These are phyloP conservation scores for Plasmodium gallinaceum DNA, from an alignment of 169 alveolate genomes.

Conservation along the genomic window DNA sequence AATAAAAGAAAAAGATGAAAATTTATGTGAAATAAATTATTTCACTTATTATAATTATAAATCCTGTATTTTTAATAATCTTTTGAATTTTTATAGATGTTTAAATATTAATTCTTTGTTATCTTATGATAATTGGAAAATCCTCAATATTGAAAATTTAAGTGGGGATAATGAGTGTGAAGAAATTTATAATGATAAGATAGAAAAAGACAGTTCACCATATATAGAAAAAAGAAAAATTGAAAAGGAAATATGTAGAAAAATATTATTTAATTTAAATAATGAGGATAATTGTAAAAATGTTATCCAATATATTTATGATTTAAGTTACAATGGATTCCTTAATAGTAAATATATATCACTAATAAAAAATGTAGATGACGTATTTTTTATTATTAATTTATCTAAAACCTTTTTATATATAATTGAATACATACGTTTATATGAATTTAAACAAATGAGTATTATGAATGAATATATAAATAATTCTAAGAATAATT, in stretches of 20 bases:
- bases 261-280: slow-evolving; percentile 26
- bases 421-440: neutral
- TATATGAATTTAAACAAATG: neutral
- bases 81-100: slow-evolving; percentile 17
- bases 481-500: neutral
- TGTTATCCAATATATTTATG: slow-evolving; percentile 14
- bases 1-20: slow-evolving; percentile 5
- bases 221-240: neutral
- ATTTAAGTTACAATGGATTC: slow-evolving; percentile 5
- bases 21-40: slow-evolving; percentile 12
- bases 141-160: neutral
- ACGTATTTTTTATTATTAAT: slow-evolving; percentile 20
- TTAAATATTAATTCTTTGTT: neutral
- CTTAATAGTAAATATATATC: slow-evolving; percentile 8
- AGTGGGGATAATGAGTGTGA: neutral
- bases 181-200: neutral
- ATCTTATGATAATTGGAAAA: neutral
- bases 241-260: slow-evolving; percentile 25
- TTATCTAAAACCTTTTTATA: slow-evolving; percentile 19
- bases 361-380: neutral
- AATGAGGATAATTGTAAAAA: slow-evolving; percentile 3
- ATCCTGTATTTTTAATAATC: slow-evolving; percentile 11
- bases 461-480: neutral
- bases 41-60: slow-evolving; percentile 24
- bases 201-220: neutral